Percentiles rank a stretch among this genome's conserved stretches.
phyloP scores from a whole-genome alignment of 2,329 filamentous ascomycete genomes.

The Aspergillus pseudonomiae region DNA sequence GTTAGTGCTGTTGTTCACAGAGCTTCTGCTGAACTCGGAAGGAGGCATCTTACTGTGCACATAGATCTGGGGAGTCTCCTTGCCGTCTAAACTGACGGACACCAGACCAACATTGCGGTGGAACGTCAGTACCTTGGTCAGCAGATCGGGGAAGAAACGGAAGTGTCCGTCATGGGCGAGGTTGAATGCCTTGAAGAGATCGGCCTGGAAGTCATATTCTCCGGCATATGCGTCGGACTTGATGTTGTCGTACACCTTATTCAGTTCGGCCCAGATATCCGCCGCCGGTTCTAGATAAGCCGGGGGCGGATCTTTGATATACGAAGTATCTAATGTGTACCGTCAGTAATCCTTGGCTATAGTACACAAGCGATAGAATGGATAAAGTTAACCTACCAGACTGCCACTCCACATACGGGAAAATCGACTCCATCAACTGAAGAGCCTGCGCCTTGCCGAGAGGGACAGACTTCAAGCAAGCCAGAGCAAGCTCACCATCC shows the following conservation, averaged over 20 bases:
- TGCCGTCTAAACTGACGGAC: background rate
- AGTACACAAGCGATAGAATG: too few relatives aligned
- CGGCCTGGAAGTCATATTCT: conserved; percentile 1
- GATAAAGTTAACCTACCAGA: background rate
- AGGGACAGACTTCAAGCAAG: background rate
- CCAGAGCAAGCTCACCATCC: background rate
- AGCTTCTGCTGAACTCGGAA: accelerated
- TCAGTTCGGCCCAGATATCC: conserved; percentile 3
- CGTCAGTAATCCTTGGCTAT: background rate
- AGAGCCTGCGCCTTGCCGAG: background rate
- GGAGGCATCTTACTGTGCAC: background rate
- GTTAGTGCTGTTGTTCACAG: background rate
- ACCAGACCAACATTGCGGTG: background rate
- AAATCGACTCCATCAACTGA: background rate
- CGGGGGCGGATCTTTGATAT: background rate
- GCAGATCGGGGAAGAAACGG: background rate
- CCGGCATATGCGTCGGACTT: background rate
- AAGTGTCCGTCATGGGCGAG: conserved; percentile 2
- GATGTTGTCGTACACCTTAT: background rate
- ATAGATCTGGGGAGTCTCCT: background rate
- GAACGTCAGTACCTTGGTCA: background rate
- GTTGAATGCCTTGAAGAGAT: background rate
- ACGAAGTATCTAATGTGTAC: background rate
- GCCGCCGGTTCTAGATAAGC: background rate
- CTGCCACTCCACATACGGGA: background rate